A percentile compares a stretch with the other conserved stretches of the same genome.
These are phyloP conservation scores for Didymella exigua DNA, from an alignment of 2,329 filamentous ascomycete genomes.

Conservation along the genomic window DNA sequence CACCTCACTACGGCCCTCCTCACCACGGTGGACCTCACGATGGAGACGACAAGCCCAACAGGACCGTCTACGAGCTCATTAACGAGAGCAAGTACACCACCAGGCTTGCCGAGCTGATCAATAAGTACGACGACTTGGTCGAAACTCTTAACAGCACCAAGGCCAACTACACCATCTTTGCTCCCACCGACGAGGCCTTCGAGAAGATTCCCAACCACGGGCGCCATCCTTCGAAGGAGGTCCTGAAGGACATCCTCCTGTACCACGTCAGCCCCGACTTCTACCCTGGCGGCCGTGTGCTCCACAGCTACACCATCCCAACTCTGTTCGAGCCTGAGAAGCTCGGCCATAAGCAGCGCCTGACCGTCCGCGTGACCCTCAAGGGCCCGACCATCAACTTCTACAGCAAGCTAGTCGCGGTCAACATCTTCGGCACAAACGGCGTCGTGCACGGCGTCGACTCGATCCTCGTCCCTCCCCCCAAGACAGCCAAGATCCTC, in stretches of 20 bases:
- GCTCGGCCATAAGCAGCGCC: slow-evolving; percentile 64
- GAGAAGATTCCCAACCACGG: slow-evolving; percentile 64
- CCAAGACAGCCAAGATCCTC: slow-evolving; percentile 68
- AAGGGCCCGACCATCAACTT: slow-evolving; percentile 76
- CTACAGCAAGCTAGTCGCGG: slow-evolving; percentile 70
- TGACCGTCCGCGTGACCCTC: slow-evolving; percentile 69
- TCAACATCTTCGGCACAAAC: slow-evolving; percentile 76
- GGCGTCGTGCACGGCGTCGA: slow-evolving; percentile 82
- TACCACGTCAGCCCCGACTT: slow-evolving; percentile 77
- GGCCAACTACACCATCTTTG: slow-evolving; percentile 80
- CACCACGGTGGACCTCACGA: slow-evolving; percentile 43
- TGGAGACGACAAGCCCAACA: slow-evolving; percentile 58
- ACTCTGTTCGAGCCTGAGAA: slow-evolving; percentile 68
- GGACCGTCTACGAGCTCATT: slow-evolving; percentile 82
- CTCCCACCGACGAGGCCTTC: slow-evolving; percentile 78
- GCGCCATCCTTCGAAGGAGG: slow-evolving; percentile 70
- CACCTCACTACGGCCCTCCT: slow-evolving; percentile 22
- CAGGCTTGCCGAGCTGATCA: slow-evolving; percentile 76
- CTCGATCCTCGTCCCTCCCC: slow-evolving; percentile 76
- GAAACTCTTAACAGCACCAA: slow-evolving; percentile 74
- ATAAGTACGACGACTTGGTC: slow-evolving; percentile 74
- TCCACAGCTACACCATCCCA: slow-evolving; percentile 74
- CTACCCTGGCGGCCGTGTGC: slow-evolving; percentile 69
- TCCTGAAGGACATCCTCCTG: slow-evolving; percentile 69
- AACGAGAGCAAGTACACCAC: slow-evolving; percentile 75